phyloP scores from a whole-genome alignment of 805 yeast species.

The Sporopachydermia quercuum region DNA sequence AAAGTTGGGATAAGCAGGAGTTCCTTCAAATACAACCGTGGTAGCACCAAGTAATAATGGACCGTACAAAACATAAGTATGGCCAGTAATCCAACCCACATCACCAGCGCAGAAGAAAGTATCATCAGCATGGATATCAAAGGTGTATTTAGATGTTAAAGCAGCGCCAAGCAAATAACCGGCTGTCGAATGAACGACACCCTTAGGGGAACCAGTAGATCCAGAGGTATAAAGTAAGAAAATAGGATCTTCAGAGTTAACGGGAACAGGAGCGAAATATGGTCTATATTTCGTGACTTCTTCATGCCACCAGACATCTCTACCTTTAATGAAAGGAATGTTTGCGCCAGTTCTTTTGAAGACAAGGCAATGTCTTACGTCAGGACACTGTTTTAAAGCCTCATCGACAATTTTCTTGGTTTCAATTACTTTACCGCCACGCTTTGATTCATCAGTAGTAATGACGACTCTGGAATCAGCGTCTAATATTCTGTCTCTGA shows the following conservation, averaged over 20 bases:
- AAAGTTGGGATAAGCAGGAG: slow-evolving; percentile 73
- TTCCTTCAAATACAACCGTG: slow-evolving; percentile 71
- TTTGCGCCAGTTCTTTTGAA: slow-evolving; percentile 58
- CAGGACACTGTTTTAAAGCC: slow-evolving; percentile 51
- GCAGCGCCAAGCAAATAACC: slow-evolving; percentile 67
- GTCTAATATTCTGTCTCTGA: slow-evolving; percentile 56
- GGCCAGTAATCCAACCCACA: slow-evolving; percentile 88
- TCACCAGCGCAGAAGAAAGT: slow-evolving; percentile 78
- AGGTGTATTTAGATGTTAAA: slow-evolving; percentile 57
- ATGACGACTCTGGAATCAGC: slow-evolving; percentile 60
- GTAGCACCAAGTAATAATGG: slow-evolving; percentile 67
- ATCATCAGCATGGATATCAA: slow-evolving; percentile 65
- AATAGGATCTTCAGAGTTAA: slow-evolving; percentile 67
- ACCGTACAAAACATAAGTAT: slow-evolving; percentile 71
- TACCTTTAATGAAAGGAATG: slow-evolving; percentile 32
- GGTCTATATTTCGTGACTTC: slow-evolving; percentile 52
- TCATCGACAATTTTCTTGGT: slow-evolving; percentile 76
- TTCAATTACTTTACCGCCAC: slow-evolving; percentile 73
- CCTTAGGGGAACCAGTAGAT: slow-evolving; percentile 81
- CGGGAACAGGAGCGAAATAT: slow-evolving; percentile 61
- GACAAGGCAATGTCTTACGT: slow-evolving; percentile 56
- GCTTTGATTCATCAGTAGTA: slow-evolving; percentile 68
- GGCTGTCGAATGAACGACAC: slow-evolving; percentile 69
- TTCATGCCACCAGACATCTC: slow-evolving; percentile 70
- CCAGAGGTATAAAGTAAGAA: slow-evolving; percentile 77